These are phyloP conservation scores for Nakaseomyces bracarensis DNA, from an alignment of 1,139 yeast species.

Conservation along the genomic window DNA sequence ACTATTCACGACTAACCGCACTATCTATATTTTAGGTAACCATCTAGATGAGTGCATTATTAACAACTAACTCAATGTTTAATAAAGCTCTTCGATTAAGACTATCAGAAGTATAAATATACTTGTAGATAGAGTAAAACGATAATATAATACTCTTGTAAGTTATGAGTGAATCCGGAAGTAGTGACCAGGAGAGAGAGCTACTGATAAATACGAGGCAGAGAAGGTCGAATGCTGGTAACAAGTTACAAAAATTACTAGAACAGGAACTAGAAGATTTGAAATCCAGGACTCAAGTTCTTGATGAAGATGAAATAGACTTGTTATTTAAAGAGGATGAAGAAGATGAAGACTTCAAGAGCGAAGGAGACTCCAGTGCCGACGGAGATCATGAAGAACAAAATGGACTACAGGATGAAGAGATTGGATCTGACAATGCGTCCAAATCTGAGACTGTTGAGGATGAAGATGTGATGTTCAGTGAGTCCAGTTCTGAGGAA, in stretches of 20 bases:
- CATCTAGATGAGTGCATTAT: too few species aligned
- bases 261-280: conserved; percentile 50
- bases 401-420: conserved; percentile 20
- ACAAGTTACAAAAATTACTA: conserved; percentile 63
- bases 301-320: conserved; percentile 65
- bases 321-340: conserved; percentile 78
- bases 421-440: background rate
- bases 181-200: conserved; percentile 14
- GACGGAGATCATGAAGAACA: conserved; percentile 21
- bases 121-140: too few species aligned
- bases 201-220: conserved; percentile 42
- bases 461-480: conserved; percentile 40
- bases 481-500: conserved; percentile 34
- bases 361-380: conserved; percentile 17
- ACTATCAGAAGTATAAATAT: too few species aligned
- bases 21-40: too few species aligned
- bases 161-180: conserved; percentile 10
- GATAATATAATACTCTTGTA: too few species aligned
- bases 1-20: too few species aligned
- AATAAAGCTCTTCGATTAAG: too few species aligned
- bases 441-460: conserved; percentile 12
- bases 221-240: conserved; percentile 86
- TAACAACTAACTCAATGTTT: too few species aligned
- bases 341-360: conserved; percentile 69
- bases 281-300: conserved; percentile 32